Percentiles rank a stretch among this genome's conserved stretches.
These are phyloP conservation scores for Ochetophila trinervis DNA, from an alignment of 306 rosid species.

Conservation along the genomic window DNA sequence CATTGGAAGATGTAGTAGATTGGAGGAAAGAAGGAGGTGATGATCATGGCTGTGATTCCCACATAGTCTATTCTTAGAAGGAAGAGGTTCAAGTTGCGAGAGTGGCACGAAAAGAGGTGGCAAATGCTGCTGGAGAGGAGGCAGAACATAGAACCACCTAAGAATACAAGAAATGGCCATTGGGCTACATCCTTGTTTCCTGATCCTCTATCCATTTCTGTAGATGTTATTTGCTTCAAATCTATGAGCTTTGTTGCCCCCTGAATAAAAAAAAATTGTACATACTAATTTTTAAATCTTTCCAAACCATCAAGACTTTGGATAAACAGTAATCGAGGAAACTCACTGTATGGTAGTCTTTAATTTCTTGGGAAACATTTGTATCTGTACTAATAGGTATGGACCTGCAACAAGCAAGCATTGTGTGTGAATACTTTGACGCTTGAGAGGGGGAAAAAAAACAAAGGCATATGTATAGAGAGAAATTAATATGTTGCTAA, in stretches of 20 bases:
- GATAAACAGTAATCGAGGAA: not conserved
- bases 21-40: conserved; percentile 94
- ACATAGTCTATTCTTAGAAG: conserved; percentile 69
- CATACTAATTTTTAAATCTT: not conserved
- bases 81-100: conserved; percentile 49
- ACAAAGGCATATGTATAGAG: not conserved
- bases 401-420: conserved; percentile 45
- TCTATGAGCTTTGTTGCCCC: conserved; percentile 51
- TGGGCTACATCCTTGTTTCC: conserved; percentile 21
- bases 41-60: conserved; percentile 85
- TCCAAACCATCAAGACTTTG: not conserved
- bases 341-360: conserved; percentile 41
- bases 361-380: conserved; percentile 57
- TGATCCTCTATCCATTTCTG: conserved; percentile 26
- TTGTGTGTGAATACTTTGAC: not conserved
- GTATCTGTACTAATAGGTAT: conserved; percentile 40
- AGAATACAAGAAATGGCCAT: conserved; percentile 94
- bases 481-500: not conserved
- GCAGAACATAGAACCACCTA: conserved; percentile 90
- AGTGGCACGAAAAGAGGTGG: conserved; percentile 93
- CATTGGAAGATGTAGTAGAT: conserved; percentile 89
- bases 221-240: conserved; percentile 43
- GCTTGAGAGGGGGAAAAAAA: not conserved
- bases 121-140: conserved; percentile 87
- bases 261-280: conserved; percentile 42